Percentiles rank a stretch among this genome's conserved stretches.
Evolutionary conservation across 345 rosid species (phyloP).

Genomic region (Gynandropsis gynandra): DNA sequence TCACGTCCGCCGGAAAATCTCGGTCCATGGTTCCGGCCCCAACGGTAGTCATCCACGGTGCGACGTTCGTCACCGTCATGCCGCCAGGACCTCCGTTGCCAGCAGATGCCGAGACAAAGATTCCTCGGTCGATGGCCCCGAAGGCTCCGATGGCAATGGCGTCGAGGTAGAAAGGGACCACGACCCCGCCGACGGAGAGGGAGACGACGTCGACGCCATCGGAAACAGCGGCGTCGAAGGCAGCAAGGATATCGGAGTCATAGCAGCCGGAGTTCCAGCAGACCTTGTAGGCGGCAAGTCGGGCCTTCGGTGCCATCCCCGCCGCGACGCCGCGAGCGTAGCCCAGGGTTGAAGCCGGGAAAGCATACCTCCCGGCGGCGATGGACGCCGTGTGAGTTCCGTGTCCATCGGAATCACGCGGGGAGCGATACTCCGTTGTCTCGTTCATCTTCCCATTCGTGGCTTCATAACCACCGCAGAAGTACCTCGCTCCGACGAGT

Average conservation of each 20-base stretch:
- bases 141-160: constrained; percentile 89
- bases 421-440: constrained; percentile 59
- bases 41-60: constrained; percentile 80
- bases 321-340: constrained; percentile 82
- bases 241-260: constrained; percentile 83
- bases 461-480: constrained; percentile 76
- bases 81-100: constrained; percentile 94
- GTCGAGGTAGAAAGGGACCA: constrained; percentile 81
- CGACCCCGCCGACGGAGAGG: constrained; percentile 79
- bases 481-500: constrained; percentile 68
- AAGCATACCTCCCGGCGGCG: constrained; percentile 70
- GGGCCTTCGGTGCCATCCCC: constrained; percentile 92
- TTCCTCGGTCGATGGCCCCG: constrained; percentile 63
- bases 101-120: constrained; percentile 81
- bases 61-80: constrained; percentile 69
- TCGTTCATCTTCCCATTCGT: constrained; percentile 65
- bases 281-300: constrained; percentile 80
- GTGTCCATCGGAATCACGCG: constrained; percentile 86
- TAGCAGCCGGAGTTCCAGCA: constrained; percentile 95
- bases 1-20: constrained; percentile 74
- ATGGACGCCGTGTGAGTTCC: constrained; percentile 91
- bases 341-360: constrained; percentile 71
- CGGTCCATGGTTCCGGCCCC: constrained; percentile 88
- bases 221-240: constrained; percentile 72
- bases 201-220: constrained; percentile 89